Base-by-base conservation (phyloP, 495 filamentous ascomycete species). In the Penicillium simplicissimum region DNA sequence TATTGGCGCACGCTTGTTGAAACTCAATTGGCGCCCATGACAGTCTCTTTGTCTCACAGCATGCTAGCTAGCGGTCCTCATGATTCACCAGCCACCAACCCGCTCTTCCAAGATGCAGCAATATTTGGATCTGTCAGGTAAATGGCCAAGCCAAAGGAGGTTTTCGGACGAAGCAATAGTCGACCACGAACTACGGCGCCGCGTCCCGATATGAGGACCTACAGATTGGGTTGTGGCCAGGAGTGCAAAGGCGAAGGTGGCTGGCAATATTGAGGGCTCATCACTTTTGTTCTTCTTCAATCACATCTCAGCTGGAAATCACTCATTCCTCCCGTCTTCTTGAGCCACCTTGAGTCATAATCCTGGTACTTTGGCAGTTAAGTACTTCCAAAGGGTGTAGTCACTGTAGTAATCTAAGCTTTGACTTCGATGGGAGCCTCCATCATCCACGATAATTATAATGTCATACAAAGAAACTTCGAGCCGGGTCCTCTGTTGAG, bases 1-100 rank as follows among this genome's bases (percentile, higher is more conserved):
- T 64, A 58, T 68, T 72, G 75, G 74, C 71, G 75, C 68, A 71
- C 74, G 74, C 71, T 72, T 73, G 71, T 67, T 59, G 53, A 76
- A 78, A 76, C 74, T 74, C 68, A 78, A 78, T 74, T 76, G 61
- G 31, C 68, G 68, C 68, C 58, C 60, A 59, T 62, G 66, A 66
- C 68, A 70, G 21, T 28, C 7, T n/a, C 19, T 60, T 31, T 31
- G 28, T 31, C 28, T 31, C 28, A 28, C 25, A 31, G 28, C 28
- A 31, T 31, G 28, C 3, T 7, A 31, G 28, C 3, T 7, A 31
- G 9, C 33, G 40, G n/a, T 43, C 3, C 38, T 42, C n/a, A n/a
- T 42, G 21, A 19, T 43, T n/a, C 45, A 34, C 28, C 38, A 35
- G n/a, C 28, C 55, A 58, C 37, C 53, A 58, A 34, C 23, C 51